phyloP scores from a whole-genome alignment of 768 basidiomycete genomes.

The Auricularia cornea region DNA sequence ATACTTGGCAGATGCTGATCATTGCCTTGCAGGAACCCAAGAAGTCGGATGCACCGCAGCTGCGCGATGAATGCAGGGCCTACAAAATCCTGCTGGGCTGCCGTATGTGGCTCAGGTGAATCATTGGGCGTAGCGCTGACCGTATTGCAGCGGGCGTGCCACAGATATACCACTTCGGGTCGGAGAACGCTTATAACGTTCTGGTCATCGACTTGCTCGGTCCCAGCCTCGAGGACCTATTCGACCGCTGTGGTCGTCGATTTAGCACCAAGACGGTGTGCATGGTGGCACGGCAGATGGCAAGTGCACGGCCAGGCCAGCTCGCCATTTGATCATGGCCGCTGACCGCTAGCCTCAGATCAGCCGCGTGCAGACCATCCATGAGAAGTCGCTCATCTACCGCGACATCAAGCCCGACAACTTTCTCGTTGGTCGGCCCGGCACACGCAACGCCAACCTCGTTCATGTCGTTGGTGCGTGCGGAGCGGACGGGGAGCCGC shows the following conservation, averaged over 20 bases:
- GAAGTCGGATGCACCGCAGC: slow-evolving; percentile 94
- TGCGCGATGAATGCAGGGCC: slow-evolving; percentile 96
- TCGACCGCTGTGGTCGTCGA: slow-evolving; percentile 98
- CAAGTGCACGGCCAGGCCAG: slow-evolving; percentile 24
- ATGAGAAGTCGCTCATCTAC: slow-evolving; percentile 99
- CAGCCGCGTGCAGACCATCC: slow-evolving; percentile 92
- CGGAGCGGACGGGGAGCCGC: neutral
- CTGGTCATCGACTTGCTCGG: slow-evolving; percentile 97
- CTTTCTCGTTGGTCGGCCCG: slow-evolving; percentile 91
- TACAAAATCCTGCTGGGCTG: slow-evolving; percentile 88
- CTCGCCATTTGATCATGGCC: slow-evolving; percentile 7
- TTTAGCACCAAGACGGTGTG: slow-evolving; percentile 98
- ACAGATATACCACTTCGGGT: slow-evolving; percentile 99
- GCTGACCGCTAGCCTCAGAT: slow-evolving; percentile 42
- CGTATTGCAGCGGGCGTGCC: slow-evolving; percentile 76
- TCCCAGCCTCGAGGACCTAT: slow-evolving; percentile 93
- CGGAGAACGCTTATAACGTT: slow-evolving; percentile 97
- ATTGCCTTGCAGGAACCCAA: slow-evolving; percentile 60
- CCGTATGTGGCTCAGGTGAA: slow-evolving; percentile 45
- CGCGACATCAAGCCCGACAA: slow-evolving; percentile 99
- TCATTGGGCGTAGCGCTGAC: slow-evolving; percentile 6
- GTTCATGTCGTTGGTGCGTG: slow-evolving; percentile 36
- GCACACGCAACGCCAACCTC: slow-evolving; percentile 76
- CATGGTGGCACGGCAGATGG: slow-evolving; percentile 98
- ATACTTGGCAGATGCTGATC: slow-evolving; percentile 2